A percentile compares a stretch with the other conserved stretches of the same genome.
These are phyloP conservation scores for Rubia yunnanensis DNA, from an alignment of 257 asterid species.

Conservation along the genomic window DNA sequence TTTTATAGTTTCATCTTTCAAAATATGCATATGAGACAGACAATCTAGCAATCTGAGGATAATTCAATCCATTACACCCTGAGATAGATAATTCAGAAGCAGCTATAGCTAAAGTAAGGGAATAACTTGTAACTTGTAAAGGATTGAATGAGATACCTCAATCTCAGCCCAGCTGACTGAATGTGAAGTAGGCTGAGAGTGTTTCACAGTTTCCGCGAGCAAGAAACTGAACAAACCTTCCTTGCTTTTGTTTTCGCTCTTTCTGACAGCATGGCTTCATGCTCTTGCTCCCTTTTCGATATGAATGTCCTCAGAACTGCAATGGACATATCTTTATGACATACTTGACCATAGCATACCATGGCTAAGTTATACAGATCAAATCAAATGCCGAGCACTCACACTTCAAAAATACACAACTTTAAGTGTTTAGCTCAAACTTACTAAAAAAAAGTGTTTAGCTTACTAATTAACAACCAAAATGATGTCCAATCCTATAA, in stretches of 20 bases:
- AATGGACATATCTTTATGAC: slow-evolving; percentile 89
- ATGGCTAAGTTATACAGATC: slow-evolving; percentile 8
- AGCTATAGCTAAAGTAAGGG: too few species aligned
- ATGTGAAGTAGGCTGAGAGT: too few species aligned
- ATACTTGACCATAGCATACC: slow-evolving; percentile 46
- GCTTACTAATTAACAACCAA: neutral
- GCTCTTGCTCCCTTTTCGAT: slow-evolving; percentile 57
- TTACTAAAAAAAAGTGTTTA: neutral
- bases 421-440: neutral
- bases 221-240: too few species aligned
- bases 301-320: slow-evolving; percentile 87
- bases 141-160: too few species aligned
- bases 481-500: neutral
- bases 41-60: too few species aligned
- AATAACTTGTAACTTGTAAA: too few species aligned
- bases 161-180: too few species aligned
- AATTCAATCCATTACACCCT: too few species aligned
- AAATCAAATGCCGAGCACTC: neutral
- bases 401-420: neutral
- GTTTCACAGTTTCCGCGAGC: too few species aligned
- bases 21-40: too few species aligned
- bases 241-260: slow-evolving; percentile 30
- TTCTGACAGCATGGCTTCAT: slow-evolving; percentile 41
- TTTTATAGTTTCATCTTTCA: too few species aligned
- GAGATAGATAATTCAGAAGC: too few species aligned